These are phyloP conservation scores for Beauveria rudraprayagi DNA, from an alignment of 2,329 filamentous ascomycete genomes.

Conservation along the genomic window DNA sequence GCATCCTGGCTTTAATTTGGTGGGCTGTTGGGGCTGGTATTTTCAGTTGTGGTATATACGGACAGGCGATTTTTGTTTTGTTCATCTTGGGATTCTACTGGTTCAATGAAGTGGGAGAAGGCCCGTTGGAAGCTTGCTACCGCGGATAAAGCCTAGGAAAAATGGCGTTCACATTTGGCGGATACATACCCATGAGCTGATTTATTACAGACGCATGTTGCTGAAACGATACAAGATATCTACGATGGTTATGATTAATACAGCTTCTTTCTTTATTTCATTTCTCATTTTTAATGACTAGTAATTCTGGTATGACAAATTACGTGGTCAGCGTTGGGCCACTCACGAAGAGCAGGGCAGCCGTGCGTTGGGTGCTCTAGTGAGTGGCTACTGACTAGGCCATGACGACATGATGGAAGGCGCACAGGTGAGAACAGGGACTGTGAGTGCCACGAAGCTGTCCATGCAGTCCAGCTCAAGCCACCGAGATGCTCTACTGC, in stretches of 20 bases:
- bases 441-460: not conserved
- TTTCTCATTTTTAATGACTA: not conserved
- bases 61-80: not conserved
- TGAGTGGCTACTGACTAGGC: not conserved
- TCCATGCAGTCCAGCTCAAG: not conserved
- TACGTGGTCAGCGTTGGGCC: not conserved
- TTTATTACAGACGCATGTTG: slow-evolving; percentile 3
- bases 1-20: slow-evolving; percentile 24
- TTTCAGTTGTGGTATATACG: not conserved
- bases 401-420: not conserved
- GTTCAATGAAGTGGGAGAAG: not conserved
- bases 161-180: slow-evolving; percentile 1
- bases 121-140: not conserved
- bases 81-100: not conserved
- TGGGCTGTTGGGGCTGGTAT: not conserved
- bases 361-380: not conserved
- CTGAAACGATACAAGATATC: not conserved
- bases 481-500: too few relatives aligned
- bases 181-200: slow-evolving; percentile 7
- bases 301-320: not conserved
- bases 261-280: not conserved
- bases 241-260: slow-evolving; percentile 7
- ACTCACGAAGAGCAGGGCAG: not conserved
- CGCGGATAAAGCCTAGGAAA: not conserved
- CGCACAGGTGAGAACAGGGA: not conserved